These are phyloP conservation scores for Apiospora saccharicola DNA, from an alignment of 2,329 filamentous ascomycete species.

Conservation along the genomic window DNA sequence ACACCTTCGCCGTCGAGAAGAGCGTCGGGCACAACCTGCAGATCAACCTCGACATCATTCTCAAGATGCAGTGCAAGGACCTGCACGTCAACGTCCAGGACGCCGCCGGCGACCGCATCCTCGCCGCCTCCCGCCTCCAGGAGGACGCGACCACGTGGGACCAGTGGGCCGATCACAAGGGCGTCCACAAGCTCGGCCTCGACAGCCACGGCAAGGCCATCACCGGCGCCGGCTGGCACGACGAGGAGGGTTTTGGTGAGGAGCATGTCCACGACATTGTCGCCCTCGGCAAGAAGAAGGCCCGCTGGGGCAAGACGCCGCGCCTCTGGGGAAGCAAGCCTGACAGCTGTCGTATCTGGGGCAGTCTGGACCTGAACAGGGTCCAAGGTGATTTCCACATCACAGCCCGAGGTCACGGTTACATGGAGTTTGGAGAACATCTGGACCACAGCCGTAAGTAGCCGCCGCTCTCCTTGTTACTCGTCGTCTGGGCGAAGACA, in stretches of 20 bases:
- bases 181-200: constrained; percentile 66
- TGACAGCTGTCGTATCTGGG: constrained; percentile 89
- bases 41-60: constrained; percentile 93
- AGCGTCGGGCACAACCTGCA: constrained; percentile 87
- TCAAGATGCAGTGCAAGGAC: constrained; percentile 86
- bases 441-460: constrained; percentile 80
- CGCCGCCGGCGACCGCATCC: constrained; percentile 88
- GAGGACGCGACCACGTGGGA: constrained; percentile 82
- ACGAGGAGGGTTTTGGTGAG: constrained; percentile 76
- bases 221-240: constrained; percentile 67
- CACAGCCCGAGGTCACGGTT: constrained; percentile 94
- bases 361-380: constrained; percentile 90
- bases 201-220: constrained; percentile 62
- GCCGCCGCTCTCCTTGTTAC: not conserved
- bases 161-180: constrained; percentile 79
- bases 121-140: constrained; percentile 77
- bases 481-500: not conserved
- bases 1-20: constrained; percentile 94
- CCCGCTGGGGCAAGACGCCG: constrained; percentile 80
- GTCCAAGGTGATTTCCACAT: constrained; percentile 99
- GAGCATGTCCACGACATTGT: constrained; percentile 94
- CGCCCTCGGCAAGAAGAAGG: constrained; percentile 67
- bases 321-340: constrained; percentile 59
- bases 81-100: constrained; percentile 98
- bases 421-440: constrained; percentile 80